Base-by-base conservation (phyloP, 495 filamentous ascomycete species). In the Pseudevernia furfuracea region DNA sequence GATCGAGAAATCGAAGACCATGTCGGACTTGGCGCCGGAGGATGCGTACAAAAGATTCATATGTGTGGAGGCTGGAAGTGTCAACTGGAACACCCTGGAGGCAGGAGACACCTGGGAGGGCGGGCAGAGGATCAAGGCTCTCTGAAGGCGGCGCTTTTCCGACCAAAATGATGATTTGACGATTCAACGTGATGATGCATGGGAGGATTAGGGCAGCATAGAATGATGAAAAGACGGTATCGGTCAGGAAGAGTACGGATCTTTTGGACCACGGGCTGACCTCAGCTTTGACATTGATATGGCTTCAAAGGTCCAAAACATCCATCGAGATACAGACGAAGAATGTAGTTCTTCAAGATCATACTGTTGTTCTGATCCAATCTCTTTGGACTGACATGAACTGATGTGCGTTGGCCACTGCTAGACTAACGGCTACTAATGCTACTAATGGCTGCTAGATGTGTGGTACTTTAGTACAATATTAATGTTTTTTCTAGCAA, bases 41-140 rank as follows among this genome's bases (percentile, higher is more conserved):
- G 89, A 91, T 63, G 94, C 90, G 30, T 97, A 86, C 75, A 88
- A 89, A 78, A 82, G 90, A 28, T 96, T 97, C 90, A 77, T 98
- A 58, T 97, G 93, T 74, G 84, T 97, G 56, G 95, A 97, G 77
- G 88, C 92, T 10, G 94, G 95, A 3, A 81, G 87, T 1, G 94
- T 99, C 19, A 82, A 79, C 7, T 97, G 90, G 91, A 84, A 87
- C 75, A 87, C 82, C 15, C 77, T 99, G 63, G 95, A 97, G 73
- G 83, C 82, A 14, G 90, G 90, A 12, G 94, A 96, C 70, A 86
- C 86, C 12, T 96, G 91, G 80, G 91, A 96, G 76, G 94, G 91
- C 12, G 90, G 89, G 32, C 89, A 94, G 82, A 85, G 86, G 52
- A 89, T 96, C 62, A 75, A 69, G 58, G 62, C 64, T 12, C 37